These are phyloP conservation scores for Takashimella tepidaria DNA, from an alignment of 1,284 basidiomycete species.

Conservation along the genomic window DNA sequence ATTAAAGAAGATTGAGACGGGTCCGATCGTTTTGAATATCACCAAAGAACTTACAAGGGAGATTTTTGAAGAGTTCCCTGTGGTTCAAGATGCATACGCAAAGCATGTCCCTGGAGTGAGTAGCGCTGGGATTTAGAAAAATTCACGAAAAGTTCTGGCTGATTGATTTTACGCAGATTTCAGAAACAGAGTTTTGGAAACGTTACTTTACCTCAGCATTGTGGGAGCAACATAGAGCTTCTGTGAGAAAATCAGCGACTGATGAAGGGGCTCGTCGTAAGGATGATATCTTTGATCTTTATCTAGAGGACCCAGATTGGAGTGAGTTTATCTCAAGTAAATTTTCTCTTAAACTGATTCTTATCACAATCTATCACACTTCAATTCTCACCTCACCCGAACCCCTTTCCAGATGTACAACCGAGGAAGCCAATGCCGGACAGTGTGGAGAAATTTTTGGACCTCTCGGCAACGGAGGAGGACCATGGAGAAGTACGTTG, in stretches of 20 bases:
- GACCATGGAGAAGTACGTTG: constrained; percentile 76
- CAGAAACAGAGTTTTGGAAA: constrained; percentile 90
- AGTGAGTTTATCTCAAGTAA: constrained; percentile 57
- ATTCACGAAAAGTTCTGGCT: constrained; percentile 8
- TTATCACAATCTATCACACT: too few relatives aligned
- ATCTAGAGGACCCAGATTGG: constrained; percentile 91
- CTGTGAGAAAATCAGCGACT: constrained; percentile 59
- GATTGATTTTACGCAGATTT: constrained; percentile 64
- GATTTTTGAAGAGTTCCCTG: constrained; percentile 96
- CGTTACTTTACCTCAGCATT: constrained; percentile 93
- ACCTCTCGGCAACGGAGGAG: constrained; percentile 80
- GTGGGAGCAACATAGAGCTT: constrained; percentile 90
- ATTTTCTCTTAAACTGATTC: too few relatives aligned
- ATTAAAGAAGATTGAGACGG: constrained; percentile 52
- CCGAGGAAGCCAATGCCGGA: constrained; percentile 66
- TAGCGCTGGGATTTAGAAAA: too few relatives aligned
- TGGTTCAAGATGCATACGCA: constrained; percentile 83
- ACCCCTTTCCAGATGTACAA: constrained; percentile 74
- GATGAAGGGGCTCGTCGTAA: constrained; percentile 74
- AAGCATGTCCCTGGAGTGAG: constrained; percentile 74
- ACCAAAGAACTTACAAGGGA: constrained; percentile 90
- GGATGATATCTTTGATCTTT: constrained; percentile 92
- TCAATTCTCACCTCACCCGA: neutral
- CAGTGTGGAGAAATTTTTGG: constrained; percentile 70
- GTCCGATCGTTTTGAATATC: constrained; percentile 58